These are phyloP conservation scores for Penicillium sp. DNA, from an alignment of 2,329 filamentous ascomycete species.

Conservation along the genomic window DNA sequence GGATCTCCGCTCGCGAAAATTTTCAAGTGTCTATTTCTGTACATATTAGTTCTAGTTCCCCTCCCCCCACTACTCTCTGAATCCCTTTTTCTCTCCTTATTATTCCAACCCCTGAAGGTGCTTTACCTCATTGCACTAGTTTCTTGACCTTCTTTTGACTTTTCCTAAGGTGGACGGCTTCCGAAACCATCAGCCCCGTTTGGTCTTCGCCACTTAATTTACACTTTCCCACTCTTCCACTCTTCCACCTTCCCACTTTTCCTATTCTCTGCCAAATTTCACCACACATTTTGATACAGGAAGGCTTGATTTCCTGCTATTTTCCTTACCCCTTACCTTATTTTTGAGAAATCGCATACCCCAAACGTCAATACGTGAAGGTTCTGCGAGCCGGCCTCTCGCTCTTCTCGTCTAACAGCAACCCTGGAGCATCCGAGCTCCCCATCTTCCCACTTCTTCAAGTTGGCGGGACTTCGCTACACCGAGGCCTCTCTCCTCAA, in stretches of 20 bases:
- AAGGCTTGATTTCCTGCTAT: background rate
- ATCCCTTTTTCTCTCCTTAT: background rate
- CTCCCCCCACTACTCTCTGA: background rate
- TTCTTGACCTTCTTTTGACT: background rate
- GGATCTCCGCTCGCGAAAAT: background rate
- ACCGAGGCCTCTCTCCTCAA: constrained; percentile 71
- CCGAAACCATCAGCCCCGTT: constrained; percentile 3
- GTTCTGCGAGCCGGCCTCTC: constrained; percentile 20
- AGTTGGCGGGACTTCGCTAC: constrained; percentile 85
- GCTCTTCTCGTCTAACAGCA: constrained; percentile 21
- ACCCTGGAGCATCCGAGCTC: constrained; percentile 45
- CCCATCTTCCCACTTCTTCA: constrained; percentile 61
- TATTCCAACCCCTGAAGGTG: background rate
- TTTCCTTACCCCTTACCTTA: too few relatives aligned
- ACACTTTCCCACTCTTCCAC: background rate
- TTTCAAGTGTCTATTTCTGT: background rate
- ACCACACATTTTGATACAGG: background rate
- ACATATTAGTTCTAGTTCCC: background rate
- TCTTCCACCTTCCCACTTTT: background rate
- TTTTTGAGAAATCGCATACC: background rate
- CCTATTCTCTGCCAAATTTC: background rate
- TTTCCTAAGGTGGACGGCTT: background rate
- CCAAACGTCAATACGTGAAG: constrained; percentile 9
- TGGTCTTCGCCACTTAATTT: constrained; percentile 4
- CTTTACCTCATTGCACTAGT: background rate